Evolutionary conservation across 2,329 filamentous ascomycete species (phyloP).

Genomic region (Bisporella sp.): DNA sequence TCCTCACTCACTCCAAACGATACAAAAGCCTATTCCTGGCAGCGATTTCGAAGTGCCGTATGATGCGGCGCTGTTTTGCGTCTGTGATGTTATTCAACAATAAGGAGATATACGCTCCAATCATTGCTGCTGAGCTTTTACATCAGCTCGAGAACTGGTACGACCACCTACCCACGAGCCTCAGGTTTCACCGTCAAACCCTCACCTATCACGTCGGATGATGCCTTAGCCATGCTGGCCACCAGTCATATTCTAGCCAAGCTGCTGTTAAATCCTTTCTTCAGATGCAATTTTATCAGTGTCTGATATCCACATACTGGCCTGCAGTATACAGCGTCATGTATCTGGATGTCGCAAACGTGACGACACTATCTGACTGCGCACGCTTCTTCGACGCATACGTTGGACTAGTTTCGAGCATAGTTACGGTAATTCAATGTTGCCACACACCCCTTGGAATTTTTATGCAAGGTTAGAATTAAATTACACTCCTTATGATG

Average conservation of each 20-base stretch:
- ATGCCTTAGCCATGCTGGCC: neutral
- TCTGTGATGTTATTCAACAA: constrained; percentile 16
- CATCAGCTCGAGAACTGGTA: constrained; percentile 30
- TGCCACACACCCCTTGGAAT: neutral
- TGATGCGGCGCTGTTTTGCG: constrained; percentile 27
- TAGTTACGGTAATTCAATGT: neutral
- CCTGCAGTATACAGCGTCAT: constrained; percentile 19
- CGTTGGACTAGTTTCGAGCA: neutral
- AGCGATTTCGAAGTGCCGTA: constrained; percentile 29
- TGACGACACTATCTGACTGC: constrained; percentile 2
- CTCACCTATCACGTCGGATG: neutral
- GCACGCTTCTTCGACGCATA: constrained; percentile 10
- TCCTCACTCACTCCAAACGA: constrained; percentile 1
- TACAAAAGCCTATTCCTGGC: constrained; percentile 24
- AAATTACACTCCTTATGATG: neutral
- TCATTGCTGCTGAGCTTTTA: constrained; percentile 26
- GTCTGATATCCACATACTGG: constrained; percentile 26
- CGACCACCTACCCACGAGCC: constrained; percentile 22
- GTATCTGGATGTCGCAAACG: neutral
- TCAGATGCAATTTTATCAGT: constrained; percentile 24
- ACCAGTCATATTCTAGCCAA: neutral
- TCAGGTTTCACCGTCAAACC: constrained; percentile 21
- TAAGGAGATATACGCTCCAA: constrained; percentile 21
- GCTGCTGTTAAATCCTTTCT: constrained; percentile 9
- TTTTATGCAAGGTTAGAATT: neutral